Conservation (phyloP, 2,329 filamentous ascomycete species). For the Diplocarpon mali region DNA sequence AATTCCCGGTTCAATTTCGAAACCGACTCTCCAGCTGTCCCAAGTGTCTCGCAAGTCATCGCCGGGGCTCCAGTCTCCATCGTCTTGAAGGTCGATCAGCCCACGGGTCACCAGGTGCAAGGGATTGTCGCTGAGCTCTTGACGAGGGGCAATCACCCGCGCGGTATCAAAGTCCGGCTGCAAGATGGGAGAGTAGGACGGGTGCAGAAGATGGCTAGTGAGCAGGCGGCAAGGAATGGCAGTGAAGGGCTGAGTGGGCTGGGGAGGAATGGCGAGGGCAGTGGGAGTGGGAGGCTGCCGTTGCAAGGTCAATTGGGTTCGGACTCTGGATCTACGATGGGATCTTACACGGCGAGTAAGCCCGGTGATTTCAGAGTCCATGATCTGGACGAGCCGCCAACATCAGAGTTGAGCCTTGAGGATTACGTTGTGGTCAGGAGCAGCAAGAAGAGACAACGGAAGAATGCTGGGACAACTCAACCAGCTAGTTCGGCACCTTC, state of each 20-base stretch:
- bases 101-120: constrained; percentile 23
- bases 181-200: constrained; percentile 24
- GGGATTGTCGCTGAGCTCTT: constrained; percentile 23
- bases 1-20: background rate
- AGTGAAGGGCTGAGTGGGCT: constrained; percentile 12
- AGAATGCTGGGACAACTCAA: background rate
- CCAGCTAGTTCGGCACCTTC: background rate
- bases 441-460: constrained; percentile 5
- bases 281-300: background rate
- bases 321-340: background rate
- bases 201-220: constrained; percentile 23
- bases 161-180: constrained; percentile 26
- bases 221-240: constrained; percentile 10
- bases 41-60: constrained; percentile 19
- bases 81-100: constrained; percentile 25
- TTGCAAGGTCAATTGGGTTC: background rate
- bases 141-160: constrained; percentile 24
- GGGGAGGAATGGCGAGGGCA: constrained; percentile 13
- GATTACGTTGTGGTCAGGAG: constrained; percentile 18
- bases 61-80: constrained; percentile 23
- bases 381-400: constrained; percentile 10
- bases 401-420: constrained; percentile 9
- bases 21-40: constrained; percentile 10
- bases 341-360: background rate
- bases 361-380: constrained; percentile 16